Evolutionary conservation across 306 rosid genomes (phyloP), one percentile per base, ranked within the genome.

Genomic region (Senna tora): DNA sequence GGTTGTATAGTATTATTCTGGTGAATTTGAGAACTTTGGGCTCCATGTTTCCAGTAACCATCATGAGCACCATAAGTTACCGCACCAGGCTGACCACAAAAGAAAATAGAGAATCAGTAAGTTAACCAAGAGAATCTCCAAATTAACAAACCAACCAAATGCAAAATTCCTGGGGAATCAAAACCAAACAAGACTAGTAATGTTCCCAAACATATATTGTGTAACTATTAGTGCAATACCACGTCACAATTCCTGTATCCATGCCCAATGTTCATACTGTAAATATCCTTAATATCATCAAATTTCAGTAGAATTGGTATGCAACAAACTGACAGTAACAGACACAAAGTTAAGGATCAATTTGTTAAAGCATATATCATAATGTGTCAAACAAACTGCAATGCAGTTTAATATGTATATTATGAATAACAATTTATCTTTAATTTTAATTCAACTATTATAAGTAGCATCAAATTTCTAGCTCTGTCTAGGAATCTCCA

Each of bases 1-100:
- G 96, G 87, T 79, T 89, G 96, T 39, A 77, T 81, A 42, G 94
- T 77, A 84, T 81, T 82, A 85, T 79, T 78, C 76, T 79, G 90
- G 80, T 82, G 90, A 84, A 81, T 85, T 87, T 88, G 96, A 67
- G 90, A 82, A 79, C 78, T 83, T 78, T 87, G 89, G 77, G 82
- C 85, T 78, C 87, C 97, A 54, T 82, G 87, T 78, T 84, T 88
- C 99, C 99, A 91, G 83, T 89, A 91, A 86, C 87, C 90, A 87
- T 87, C 97, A 81, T 89, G 84, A 77, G 85, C 87, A 85, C 90
- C 93, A 82, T 77, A 73, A 74, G 72, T 84, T 83, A 80, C 83
- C 52, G 91, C 91, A 84, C 85, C 92, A 82, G 96, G 90, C 99
- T 95, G 96, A 82, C 64, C 79, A 84, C 75, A 78, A 76, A 85